Conservation (phyloP, 2,329 filamentous ascomycete species). For the Botrytis pseudocinerea region DNA sequence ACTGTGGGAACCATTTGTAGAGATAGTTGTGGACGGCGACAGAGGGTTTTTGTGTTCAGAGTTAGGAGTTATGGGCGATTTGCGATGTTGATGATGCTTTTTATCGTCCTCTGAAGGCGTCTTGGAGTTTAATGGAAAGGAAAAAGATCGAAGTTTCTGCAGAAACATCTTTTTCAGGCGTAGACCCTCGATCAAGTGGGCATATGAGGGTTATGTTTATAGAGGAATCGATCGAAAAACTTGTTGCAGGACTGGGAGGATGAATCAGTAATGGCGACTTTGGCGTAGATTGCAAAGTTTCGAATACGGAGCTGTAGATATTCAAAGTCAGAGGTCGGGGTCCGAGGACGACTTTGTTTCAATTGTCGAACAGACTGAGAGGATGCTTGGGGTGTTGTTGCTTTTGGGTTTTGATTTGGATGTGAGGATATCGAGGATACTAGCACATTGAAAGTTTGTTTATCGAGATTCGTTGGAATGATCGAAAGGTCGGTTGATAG, state of each 20-base stretch:
- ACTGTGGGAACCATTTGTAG: conserved; percentile 6
- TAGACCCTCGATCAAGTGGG: not conserved
- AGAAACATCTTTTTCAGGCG: not conserved
- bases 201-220: too few species aligned
- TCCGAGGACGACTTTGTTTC: conserved; percentile 3
- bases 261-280: not conserved
- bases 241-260: not conserved
- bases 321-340: not conserved
- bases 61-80: not conserved
- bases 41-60: conserved; percentile 17
- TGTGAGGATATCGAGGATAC: not conserved
- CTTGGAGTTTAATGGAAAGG: conserved; percentile 1
- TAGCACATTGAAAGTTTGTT: not conserved
- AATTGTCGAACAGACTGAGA: not conserved
- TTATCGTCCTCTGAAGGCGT: not conserved
- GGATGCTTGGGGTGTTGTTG: conserved; percentile 8
- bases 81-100: not conserved
- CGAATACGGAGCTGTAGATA: not conserved
- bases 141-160: conserved; percentile 20
- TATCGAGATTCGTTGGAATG: not conserved
- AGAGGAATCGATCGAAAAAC: too few species aligned
- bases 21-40: conserved; percentile 18
- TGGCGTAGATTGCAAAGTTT: not conserved
- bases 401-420: not conserved
- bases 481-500: not conserved